Percentiles rank a stretch among this genome's conserved stretches.
Evolutionary conservation across 1,284 basidiomycete species (phyloP).

Genomic region (Boletus coffeatus): DNA sequence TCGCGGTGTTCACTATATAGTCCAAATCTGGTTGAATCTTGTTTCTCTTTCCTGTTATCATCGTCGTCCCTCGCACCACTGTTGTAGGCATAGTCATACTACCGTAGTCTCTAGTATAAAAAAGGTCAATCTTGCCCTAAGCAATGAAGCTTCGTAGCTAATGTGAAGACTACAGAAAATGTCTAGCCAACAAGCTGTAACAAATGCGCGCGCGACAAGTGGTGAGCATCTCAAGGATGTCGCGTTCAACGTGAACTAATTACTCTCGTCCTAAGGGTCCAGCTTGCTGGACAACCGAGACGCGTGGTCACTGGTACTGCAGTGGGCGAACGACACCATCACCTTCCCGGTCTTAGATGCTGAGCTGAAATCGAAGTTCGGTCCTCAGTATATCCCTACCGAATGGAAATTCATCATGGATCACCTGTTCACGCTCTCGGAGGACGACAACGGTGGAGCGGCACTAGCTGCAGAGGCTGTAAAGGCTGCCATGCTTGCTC

Average conservation of each 20-base stretch:
- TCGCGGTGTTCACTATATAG: no score
- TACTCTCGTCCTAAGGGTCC: neutral
- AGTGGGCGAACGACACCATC: neutral
- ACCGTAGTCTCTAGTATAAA: no score
- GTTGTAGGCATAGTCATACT: no score
- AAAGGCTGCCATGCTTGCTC: neutral
- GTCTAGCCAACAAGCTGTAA: neutral
- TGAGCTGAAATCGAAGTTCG: neutral
- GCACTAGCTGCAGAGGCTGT: neutral
- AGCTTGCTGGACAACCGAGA: neutral
- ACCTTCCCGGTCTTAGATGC: neutral
- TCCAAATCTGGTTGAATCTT: no score
- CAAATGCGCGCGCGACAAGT: neutral
- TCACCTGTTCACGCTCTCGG: neutral
- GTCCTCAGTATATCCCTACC: neutral
- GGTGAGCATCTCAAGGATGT: neutral
- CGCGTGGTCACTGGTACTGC: neutral
- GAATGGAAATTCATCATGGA: neutral
- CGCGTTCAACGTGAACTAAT: no score
- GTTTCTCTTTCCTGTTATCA: no score
- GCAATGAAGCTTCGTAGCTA: no score
- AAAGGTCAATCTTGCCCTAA: no score
- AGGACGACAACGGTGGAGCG: neutral
- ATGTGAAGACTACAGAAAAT: no score
- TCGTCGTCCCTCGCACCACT: no score